A percentile compares a stretch with the other conserved stretches of the same genome.
These are phyloP conservation scores for Artemisia argyi DNA, from an alignment of 129 eudicot genomes.

Conservation along the genomic window DNA sequence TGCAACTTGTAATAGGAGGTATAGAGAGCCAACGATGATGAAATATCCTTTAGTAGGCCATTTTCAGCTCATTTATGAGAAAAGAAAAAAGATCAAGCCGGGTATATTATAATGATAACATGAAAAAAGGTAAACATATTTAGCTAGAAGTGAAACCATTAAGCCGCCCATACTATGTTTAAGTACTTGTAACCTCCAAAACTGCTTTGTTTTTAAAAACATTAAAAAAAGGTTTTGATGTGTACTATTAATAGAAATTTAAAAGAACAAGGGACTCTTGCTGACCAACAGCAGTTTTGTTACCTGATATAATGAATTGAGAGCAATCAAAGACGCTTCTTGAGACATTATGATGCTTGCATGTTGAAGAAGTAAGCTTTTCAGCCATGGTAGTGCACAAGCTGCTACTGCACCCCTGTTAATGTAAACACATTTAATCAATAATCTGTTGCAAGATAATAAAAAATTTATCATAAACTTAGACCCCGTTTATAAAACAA, in stretches of 20 bases:
- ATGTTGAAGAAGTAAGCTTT: conserved; percentile 90
- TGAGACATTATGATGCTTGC: conserved; percentile 86
- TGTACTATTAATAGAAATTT: no score
- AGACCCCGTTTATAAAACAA: not conserved
- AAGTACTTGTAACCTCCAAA: not conserved
- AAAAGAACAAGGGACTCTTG: not conserved
- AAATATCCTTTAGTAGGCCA: no score
- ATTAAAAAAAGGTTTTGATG: no score
- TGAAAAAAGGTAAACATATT: no score
- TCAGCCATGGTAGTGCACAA: conserved; percentile 91
- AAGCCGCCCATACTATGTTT: no score
- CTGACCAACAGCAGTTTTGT: not conserved
- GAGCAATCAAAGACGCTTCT: conserved; percentile 78
- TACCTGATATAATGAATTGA: conserved; percentile 91
- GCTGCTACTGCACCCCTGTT: conserved; percentile 84
- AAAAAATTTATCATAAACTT: not conserved
- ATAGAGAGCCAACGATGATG: no score
- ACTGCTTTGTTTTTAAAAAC: not conserved
- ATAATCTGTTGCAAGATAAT: not conserved
- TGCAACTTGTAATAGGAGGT: no score
- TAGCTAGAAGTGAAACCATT: no score
- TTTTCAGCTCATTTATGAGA: no score
- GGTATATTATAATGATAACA: no score
- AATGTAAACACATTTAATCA: conserved; percentile 16
- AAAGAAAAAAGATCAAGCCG: no score